Conservation (phyloP, 768 basidiomycete genomes). For the Kwoniella newhampshirensis region DNA sequence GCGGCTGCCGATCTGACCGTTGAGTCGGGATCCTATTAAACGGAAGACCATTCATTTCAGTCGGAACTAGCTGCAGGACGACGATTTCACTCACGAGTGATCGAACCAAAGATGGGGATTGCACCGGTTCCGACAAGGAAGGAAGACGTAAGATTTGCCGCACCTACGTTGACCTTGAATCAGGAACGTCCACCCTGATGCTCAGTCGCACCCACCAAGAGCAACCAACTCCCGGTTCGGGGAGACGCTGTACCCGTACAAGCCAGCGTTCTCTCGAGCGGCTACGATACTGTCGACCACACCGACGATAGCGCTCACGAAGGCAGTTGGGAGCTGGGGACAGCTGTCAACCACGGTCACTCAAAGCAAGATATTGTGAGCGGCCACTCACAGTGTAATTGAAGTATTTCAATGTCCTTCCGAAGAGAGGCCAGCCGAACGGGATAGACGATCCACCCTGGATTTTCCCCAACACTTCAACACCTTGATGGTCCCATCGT, state of each 20-base stretch:
- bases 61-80: not conserved
- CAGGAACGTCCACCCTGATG: too few relatives aligned
- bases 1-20: constrained; percentile 80
- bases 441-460: constrained; percentile 60
- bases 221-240: constrained; percentile 96
- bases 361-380: not conserved
- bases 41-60: not conserved
- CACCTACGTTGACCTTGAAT: constrained; percentile 57
- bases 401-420: constrained; percentile 64
- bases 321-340: constrained; percentile 50
- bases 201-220: constrained; percentile 57
- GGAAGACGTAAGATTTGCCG: constrained; percentile 73
- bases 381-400: constrained; percentile 60
- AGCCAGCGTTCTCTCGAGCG: constrained; percentile 84
- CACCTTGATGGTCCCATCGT: constrained; percentile 72
- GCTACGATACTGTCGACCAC: constrained; percentile 94
- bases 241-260: constrained; percentile 82
- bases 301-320: constrained; percentile 80
- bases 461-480: constrained; percentile 80
- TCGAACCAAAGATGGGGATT: constrained; percentile 87
- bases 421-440: constrained; percentile 70
- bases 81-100: constrained; percentile 63
- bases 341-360: not conserved
- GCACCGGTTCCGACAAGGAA: constrained; percentile 73
- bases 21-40: constrained; percentile 66